Evolutionary conservation across 169 alveolate genomes (phyloP).

Genomic region (Cryptosporidium andersoni): DNA sequence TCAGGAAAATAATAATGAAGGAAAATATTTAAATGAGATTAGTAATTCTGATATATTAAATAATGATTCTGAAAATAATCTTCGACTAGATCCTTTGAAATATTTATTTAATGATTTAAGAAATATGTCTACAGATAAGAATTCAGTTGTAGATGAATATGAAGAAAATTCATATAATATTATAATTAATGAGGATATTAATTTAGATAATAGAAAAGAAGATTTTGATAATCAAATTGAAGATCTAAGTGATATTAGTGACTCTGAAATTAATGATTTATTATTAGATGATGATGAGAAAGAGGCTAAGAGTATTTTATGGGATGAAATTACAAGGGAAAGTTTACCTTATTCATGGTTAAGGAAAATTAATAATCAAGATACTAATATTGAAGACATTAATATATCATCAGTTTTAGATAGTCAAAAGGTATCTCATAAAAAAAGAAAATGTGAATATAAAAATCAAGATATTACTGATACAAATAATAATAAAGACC

Average conservation of each 20-base stretch:
- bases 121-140: slow-evolving; percentile 28
- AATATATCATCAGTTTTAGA: neutral
- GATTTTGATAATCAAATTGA: slow-evolving; percentile 39
- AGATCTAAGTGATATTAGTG: slow-evolving; percentile 74
- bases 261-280: slow-evolving; percentile 78
- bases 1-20: slow-evolving; percentile 9
- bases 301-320: slow-evolving; percentile 80
- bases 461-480: slow-evolving; percentile 1
- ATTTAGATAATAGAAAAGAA: slow-evolving; percentile 6
- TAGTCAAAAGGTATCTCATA: neutral
- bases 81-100: slow-evolving; percentile 61
- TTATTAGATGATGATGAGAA: slow-evolving; percentile 82
- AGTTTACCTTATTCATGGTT: slow-evolving; percentile 82
- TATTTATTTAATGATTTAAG: slow-evolving; percentile 39
- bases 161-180: neutral
- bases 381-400: neutral
- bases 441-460: neutral
- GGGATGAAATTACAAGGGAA: slow-evolving; percentile 87
- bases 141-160: slow-evolving; percentile 20
- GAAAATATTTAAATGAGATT: slow-evolving; percentile 13
- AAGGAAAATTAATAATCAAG: slow-evolving; percentile 58
- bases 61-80: slow-evolving; percentile 62
- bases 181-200: slow-evolving; percentile 16
- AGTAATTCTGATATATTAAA: slow-evolving; percentile 14
- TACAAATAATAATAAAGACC: slow-evolving; percentile 18